Base-by-base conservation (phyloP, 2,329 filamentous ascomycete genomes). In the Trichoderma pleuroti region DNA sequence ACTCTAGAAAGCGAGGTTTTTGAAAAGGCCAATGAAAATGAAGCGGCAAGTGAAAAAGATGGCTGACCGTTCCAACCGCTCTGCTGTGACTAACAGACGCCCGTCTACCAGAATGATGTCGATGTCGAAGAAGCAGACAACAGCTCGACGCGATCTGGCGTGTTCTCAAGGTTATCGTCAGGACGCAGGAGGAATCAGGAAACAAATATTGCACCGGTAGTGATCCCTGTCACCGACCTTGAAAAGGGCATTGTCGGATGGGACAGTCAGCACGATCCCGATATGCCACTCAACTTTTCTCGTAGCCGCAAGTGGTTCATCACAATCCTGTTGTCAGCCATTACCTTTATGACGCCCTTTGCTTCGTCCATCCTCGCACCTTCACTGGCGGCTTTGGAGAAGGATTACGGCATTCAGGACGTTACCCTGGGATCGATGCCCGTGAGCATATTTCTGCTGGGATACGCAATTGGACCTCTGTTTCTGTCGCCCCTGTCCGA, bases 401-500 rank as follows among this genome's bases (percentile, higher is more conserved):
- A 49, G 42, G 65, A 68, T 34, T 68, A 24, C 18, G 65, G 65
- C 10, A 28, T 68, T 7, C n/a, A 32, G 32, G 52, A 68, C 12
- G 46, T 68, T 60, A 68, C 65, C 21, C 16, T 59, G 36, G 65
- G 65, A 16, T 24, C 65, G 5, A 68, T 68, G 65, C 65, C 65
- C 8, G 52, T 68, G 1, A 68, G 65, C 54, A 68, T 68, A 16
- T 68, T 60, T n/a, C 36, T 70, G 42, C 32, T 70, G 4, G 68
- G 68, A 26, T 67, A 66, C 9, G 62, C 68, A 3, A 28, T 67
- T 21, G 88, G 88, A 0, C 88, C 88, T 1, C 78, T 90, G 8
- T 80, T 89, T 60, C 77, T 90, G 3, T 86, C 87, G 2, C 88
- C 88, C 0, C 74, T 90, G 57, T 88, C 85, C 2, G 90, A 92